A percentile compares a stretch with the other conserved stretches of the same genome.
phyloP scores from a whole-genome alignment of 371 early-diverging fungal genomes.

The Globomyces sp. region DNA sequence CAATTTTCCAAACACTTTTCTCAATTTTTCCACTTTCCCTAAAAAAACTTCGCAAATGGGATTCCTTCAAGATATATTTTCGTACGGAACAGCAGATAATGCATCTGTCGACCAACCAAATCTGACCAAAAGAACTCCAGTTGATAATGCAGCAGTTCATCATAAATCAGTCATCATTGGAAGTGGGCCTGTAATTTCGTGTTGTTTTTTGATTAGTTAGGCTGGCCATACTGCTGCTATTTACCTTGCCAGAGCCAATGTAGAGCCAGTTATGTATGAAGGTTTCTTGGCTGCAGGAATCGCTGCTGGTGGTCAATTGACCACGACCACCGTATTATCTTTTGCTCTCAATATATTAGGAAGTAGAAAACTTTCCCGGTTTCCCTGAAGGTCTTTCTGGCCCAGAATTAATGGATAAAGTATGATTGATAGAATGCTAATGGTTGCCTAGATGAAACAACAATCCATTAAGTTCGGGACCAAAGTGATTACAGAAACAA shows the following conservation, averaged over 20 bases:
- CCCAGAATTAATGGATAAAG: constrained; percentile 36
- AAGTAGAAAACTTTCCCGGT: constrained; percentile 81
- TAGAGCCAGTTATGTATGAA: constrained; percentile 92
- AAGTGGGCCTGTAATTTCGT: background rate
- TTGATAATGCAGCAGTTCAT: background rate
- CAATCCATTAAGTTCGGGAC: constrained; percentile 49
- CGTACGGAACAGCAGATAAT: background rate
- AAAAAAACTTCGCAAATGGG: background rate
- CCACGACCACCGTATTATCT: constrained; percentile 66
- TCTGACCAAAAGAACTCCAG: background rate
- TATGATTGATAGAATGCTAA: no score
- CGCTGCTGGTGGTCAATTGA: constrained; percentile 73
- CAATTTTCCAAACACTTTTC: no score
- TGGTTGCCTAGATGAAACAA: constrained; percentile 5
- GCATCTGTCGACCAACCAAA: background rate
- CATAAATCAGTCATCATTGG: background rate
- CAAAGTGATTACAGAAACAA: constrained; percentile 47
- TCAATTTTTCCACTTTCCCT: no score
- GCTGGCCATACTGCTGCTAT: constrained; percentile 66
- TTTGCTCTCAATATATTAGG: constrained; percentile 25
- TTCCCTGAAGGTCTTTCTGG: constrained; percentile 86
- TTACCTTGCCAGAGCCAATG: constrained; percentile 91
- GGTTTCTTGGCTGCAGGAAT: constrained; percentile 92
- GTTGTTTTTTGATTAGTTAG: no score
- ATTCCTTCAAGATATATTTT: background rate